Evolutionary conservation across 2,329 filamentous ascomycete genomes (phyloP).

Genomic region (Xylaria sp.): DNA sequence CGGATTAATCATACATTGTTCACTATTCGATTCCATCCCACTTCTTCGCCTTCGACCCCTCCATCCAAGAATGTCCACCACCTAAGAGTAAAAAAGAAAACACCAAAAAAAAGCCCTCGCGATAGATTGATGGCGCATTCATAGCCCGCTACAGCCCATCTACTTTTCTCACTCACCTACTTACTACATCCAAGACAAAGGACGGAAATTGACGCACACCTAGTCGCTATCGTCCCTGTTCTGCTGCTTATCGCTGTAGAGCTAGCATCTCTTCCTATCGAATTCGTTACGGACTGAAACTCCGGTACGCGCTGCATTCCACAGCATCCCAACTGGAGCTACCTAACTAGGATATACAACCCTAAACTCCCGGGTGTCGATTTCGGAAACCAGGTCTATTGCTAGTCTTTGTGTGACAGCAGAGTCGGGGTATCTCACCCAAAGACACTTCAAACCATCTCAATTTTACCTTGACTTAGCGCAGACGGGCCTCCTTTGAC

Average conservation of each 20-base stretch:
- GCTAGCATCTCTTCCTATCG: background rate
- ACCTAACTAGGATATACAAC: background rate
- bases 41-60: conserved; percentile 38
- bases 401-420: background rate
- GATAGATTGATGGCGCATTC: conserved; percentile 20
- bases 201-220: background rate
- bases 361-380: background rate
- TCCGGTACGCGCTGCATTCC: background rate
- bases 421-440: background rate
- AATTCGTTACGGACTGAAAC: background rate
- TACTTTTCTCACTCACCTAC: background rate
- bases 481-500: background rate
- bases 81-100: conserved; percentile 9
- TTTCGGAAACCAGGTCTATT: background rate
- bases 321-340: background rate
- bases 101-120: conserved; percentile 28
- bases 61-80: conserved; percentile 31
- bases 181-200: background rate
- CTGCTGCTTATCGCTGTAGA: background rate
- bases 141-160: conserved; percentile 18
- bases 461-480: background rate
- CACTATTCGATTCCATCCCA: conserved; percentile 35
- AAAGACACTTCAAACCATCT: background rate
- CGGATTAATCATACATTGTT: conserved; percentile 33
- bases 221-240: background rate